These are phyloP conservation scores for Fusarium coicis DNA, from an alignment of 2,329 filamentous ascomycete genomes.

Conservation along the genomic window DNA sequence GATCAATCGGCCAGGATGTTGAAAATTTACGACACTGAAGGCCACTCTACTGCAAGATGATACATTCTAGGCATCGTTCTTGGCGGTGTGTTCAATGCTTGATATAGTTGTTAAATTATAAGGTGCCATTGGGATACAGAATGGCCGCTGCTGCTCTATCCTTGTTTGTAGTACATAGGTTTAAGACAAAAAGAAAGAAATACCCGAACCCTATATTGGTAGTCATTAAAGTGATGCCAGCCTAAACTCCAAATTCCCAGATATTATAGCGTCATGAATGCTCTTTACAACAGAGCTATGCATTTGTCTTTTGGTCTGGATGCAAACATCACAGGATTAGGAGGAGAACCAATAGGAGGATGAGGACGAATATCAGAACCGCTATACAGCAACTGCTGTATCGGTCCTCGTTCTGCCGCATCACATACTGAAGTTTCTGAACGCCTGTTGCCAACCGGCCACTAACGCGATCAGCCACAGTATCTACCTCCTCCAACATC, in stretches of 20 bases:
- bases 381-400: conserved; percentile 91
- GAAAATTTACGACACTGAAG: conserved; percentile 19
- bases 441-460: conserved; percentile 87
- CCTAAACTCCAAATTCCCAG: conserved; percentile 37
- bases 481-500: conserved; percentile 87
- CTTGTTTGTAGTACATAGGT: conserved; percentile 43
- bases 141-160: conserved; percentile 25
- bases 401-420: conserved; percentile 89
- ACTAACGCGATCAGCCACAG: conserved; percentile 85
- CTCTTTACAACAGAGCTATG: conserved; percentile 3
- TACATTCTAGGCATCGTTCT: conserved; percentile 5
- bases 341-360: conserved; percentile 85
- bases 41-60: conserved; percentile 2
- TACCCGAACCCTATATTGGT: conserved; percentile 13
- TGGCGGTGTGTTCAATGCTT: conserved; percentile 32
- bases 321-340: conserved; percentile 61
- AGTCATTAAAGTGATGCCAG: conserved; percentile 23
- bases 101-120: conserved; percentile 39
- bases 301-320: background rate
- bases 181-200: conserved; percentile 25
- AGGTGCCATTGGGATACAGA: conserved; percentile 18
- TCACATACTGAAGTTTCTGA: conserved; percentile 85
- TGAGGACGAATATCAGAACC: conserved; percentile 86
- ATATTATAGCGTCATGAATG: conserved; percentile 25
- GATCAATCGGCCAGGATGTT: conserved; percentile 10